Evolutionary conservation across 306 rosid genomes (phyloP).

Genomic region (Prunus campanulata): DNA sequence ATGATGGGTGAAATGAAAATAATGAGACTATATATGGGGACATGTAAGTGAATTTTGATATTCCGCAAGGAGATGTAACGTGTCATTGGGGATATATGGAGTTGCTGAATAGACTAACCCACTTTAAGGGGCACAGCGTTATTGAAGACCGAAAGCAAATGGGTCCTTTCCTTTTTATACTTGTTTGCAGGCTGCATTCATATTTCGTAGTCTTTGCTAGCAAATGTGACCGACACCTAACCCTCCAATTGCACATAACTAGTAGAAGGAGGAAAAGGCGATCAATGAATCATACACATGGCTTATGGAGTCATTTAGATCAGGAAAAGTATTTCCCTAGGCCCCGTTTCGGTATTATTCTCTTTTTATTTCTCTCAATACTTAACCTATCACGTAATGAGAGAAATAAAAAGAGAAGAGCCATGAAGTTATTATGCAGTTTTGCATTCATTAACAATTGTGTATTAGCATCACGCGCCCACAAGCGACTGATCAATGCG

Average conservation of each 20-base stretch:
- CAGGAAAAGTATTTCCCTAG: too few relatives aligned
- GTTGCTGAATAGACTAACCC: slow-evolving; percentile 29
- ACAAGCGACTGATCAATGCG: too few relatives aligned
- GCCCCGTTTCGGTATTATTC: too few relatives aligned
- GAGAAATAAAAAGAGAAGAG: too few relatives aligned
- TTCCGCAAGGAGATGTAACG: neutral
- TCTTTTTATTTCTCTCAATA: too few relatives aligned
- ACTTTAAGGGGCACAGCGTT: slow-evolving; percentile 22
- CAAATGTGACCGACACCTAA: neutral
- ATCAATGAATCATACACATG: neutral
- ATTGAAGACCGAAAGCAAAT: neutral
- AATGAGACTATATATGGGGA: neutral
- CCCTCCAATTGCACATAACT: neutral
- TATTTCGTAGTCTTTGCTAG: neutral
- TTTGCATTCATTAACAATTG: too few relatives aligned
- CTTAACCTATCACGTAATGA: too few relatives aligned
- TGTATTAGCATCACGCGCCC: too few relatives aligned
- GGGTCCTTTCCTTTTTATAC: slow-evolving; percentile 10
- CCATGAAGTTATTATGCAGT: too few relatives aligned
- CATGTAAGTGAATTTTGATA: neutral
- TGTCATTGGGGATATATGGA: neutral
- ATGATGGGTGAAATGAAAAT: too few relatives aligned
- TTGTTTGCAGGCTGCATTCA: neutral
- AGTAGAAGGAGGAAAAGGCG: neutral
- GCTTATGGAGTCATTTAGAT: neutral